phyloP scores from a whole-genome alignment of 192 early-diverging fungal genomes.

The Paraglomus occultum region DNA sequence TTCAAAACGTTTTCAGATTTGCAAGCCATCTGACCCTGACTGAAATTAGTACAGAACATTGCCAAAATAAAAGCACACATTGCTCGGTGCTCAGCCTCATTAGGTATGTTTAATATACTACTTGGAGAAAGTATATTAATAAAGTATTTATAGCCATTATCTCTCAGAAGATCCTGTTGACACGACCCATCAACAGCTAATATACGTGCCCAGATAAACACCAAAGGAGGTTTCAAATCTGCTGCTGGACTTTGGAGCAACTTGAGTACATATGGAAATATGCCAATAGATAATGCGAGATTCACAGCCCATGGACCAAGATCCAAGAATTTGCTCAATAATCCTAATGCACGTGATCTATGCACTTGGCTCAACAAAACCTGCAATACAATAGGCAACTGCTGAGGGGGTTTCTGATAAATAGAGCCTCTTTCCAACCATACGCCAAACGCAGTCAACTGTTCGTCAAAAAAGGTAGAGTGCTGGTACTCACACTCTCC shows the following conservation, averaged over 20 bases:
- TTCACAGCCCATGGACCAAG: conserved; percentile 94
- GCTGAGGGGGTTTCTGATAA: conserved; percentile 80
- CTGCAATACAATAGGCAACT: conserved; percentile 95
- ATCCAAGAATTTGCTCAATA: conserved; percentile 89
- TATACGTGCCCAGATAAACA: conserved; percentile 97
- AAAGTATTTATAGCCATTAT: conserved; percentile 91
- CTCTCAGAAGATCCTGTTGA: conserved; percentile 88
- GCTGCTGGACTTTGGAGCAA: conserved; percentile 88
- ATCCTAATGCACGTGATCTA: conserved; percentile 84
- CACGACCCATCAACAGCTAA: conserved; percentile 89
- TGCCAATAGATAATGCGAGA: conserved; percentile 89
- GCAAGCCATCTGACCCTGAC: conserved; percentile 82
- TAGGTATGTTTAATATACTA: conserved; percentile 64
- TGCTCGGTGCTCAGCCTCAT: conserved; percentile 86
- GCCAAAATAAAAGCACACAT: conserved; percentile 94
- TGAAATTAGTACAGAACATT: conserved; percentile 86
- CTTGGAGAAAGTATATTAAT: conserved; percentile 81
- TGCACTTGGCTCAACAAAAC: conserved; percentile 95
- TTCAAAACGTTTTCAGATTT: conserved; percentile 64
- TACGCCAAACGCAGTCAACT: conserved; percentile 96
- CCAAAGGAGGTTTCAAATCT: conserved; percentile 91
- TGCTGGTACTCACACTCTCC: conserved; percentile 64
- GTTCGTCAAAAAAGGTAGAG: conserved; percentile 92
- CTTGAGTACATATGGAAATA: conserved; percentile 96
- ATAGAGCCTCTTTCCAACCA: conserved; percentile 87